phyloP scores from a whole-genome alignment of 306 rosid species.

The Hippophae tibetana region DNA sequence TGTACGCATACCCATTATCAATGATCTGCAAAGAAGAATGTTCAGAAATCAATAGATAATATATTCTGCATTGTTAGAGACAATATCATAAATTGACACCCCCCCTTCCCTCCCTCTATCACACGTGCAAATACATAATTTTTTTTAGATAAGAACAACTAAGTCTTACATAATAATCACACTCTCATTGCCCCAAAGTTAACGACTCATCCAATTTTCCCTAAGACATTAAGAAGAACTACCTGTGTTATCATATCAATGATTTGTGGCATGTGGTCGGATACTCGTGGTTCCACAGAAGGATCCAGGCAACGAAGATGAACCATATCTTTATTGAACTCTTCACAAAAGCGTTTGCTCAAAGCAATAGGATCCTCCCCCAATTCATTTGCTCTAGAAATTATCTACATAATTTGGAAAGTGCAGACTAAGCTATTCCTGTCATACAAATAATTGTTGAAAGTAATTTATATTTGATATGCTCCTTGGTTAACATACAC shows the following conservation, averaged over 20 bases:
- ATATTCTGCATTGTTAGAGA: slow-evolving; percentile 8
- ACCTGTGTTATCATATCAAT: slow-evolving; percentile 85
- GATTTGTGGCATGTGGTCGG: slow-evolving; percentile 86
- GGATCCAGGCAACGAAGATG: slow-evolving; percentile 72
- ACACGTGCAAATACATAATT: too few species aligned
- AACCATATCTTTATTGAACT: slow-evolving; percentile 67
- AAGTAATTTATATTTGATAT: slow-evolving; percentile 43
- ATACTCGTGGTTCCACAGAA: slow-evolving; percentile 81
- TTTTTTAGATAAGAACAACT: too few species aligned
- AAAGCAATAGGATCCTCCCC: slow-evolving; percentile 82
- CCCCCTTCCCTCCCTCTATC: too few species aligned
- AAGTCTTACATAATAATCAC: too few species aligned
- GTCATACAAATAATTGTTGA: slow-evolving; percentile 53
- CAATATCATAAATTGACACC: too few species aligned
- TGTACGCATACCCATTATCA: slow-evolving; percentile 74
- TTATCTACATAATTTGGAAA: slow-evolving; percentile 96
- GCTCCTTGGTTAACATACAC: slow-evolving; percentile 7
- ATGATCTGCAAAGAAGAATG: slow-evolving; percentile 59
- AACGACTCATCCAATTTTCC: not conserved
- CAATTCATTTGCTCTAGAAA: slow-evolving; percentile 73
- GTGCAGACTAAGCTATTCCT: slow-evolving; percentile 87
- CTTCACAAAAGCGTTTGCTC: slow-evolving; percentile 72
- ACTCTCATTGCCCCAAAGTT: too few species aligned
- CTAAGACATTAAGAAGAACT: slow-evolving; percentile 6
- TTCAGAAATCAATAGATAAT: slow-evolving; percentile 21